Evolutionary conservation across 257 asterid species (phyloP).

Genomic region (Fraxinus anomala): DNA sequence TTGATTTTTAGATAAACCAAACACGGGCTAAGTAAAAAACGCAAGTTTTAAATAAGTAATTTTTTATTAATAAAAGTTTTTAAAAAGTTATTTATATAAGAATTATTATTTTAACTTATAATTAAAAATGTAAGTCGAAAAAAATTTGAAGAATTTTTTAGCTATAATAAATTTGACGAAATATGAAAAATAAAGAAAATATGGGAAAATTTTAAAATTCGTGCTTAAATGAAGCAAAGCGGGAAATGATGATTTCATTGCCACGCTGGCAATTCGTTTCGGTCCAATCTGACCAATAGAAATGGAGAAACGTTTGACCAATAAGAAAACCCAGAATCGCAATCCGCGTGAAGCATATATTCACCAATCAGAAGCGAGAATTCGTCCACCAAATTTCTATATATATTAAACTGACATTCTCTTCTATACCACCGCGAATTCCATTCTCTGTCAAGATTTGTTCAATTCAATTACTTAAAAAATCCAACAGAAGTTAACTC

Average conservation of each 20-base stretch:
- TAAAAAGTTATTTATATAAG: too few relatives aligned
- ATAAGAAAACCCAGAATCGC: neutral
- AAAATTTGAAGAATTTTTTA: too few relatives aligned
- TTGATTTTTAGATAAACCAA: too few relatives aligned
- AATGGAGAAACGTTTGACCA: neutral
- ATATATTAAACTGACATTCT: slow-evolving; percentile 15
- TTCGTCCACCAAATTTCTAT: neutral
- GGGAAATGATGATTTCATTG: neutral
- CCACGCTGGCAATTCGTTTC: slow-evolving; percentile 49
- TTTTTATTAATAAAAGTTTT: too few relatives aligned
- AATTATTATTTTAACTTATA: too few relatives aligned
- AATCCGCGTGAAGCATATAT: slow-evolving; percentile 23
- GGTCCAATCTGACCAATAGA: slow-evolving; percentile 16
- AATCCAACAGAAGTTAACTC: neutral
- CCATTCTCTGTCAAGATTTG: neutral
- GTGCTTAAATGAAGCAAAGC: neutral
- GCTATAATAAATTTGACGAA: too few relatives aligned
- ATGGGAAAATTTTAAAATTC: neutral
- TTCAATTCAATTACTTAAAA: neutral
- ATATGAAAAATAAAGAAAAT: too few relatives aligned
- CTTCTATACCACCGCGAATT: neutral
- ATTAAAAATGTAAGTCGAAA: too few relatives aligned
- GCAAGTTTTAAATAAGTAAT: too few relatives aligned
- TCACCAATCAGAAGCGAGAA: slow-evolving; percentile 31
- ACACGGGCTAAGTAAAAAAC: too few relatives aligned